A percentile compares a stretch with the other conserved stretches of the same genome.
Evolutionary conservation across 2,329 filamentous ascomycete genomes (phyloP).

Genomic region (Cercospora sesami): DNA sequence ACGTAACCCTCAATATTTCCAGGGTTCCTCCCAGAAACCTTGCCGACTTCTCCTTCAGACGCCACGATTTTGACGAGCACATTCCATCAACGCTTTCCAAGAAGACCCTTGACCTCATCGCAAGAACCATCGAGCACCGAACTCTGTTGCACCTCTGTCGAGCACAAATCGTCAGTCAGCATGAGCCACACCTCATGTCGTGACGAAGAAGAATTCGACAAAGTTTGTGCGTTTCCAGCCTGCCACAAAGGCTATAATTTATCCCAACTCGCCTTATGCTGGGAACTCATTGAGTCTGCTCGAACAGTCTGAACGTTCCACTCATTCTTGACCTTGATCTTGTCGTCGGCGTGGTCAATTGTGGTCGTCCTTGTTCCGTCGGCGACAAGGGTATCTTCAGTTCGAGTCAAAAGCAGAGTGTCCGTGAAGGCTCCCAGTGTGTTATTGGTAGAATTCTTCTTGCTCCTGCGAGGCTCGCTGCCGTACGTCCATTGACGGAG

Average conservation of each 20-base stretch:
- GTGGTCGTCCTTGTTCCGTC: not conserved
- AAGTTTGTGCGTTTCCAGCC: not conserved
- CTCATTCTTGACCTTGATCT: not conserved
- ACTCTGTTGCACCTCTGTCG: not conserved
- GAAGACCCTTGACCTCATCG: not conserved
- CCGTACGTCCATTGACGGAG: not conserved
- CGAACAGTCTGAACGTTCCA: not conserved
- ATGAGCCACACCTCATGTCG: not conserved
- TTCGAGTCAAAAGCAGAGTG: not conserved
- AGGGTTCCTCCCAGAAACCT: not conserved
- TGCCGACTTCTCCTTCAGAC: not conserved
- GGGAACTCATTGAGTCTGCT: not conserved
- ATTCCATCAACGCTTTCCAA: not conserved
- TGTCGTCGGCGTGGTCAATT: not conserved
- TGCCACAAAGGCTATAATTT: not conserved
- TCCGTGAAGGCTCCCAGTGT: not conserved
- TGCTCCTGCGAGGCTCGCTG: not conserved
- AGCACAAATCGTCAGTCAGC: not conserved
- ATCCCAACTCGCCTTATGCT: not conserved
- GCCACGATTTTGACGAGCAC: not conserved
- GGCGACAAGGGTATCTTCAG: not conserved
- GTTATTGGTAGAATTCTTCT: not conserved
- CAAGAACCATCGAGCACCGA: not conserved
- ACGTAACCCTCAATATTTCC: not conserved
- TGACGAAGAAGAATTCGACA: not conserved